These are phyloP conservation scores for Epicoccum sorghinum DNA, from an alignment of 2,329 filamentous ascomycete genomes.

Conservation along the genomic window DNA sequence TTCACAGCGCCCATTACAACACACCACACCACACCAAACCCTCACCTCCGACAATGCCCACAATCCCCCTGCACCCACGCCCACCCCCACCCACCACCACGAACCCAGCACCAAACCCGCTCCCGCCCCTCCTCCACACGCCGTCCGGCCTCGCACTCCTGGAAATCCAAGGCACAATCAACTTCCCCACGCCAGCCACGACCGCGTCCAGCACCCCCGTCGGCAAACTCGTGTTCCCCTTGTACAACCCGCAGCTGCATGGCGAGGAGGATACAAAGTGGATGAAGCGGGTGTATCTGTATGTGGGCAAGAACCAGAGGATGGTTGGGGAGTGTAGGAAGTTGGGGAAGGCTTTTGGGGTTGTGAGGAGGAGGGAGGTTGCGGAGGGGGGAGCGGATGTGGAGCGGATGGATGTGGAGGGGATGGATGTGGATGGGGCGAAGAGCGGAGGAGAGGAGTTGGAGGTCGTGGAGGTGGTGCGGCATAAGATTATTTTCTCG, in stretches of 20 bases:
- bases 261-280: conserved; percentile 67
- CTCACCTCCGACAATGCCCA: conserved; percentile 32
- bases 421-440: not conserved
- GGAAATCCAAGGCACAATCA: conserved; percentile 91
- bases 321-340: conserved; percentile 91
- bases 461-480: conserved; percentile 86
- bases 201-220: conserved; percentile 58
- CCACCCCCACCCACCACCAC: conserved; percentile 1
- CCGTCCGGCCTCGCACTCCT: conserved; percentile 87
- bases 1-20: too few relatives aligned
- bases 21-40: not conserved
- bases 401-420: conserved; percentile 13
- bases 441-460: conserved; percentile 51
- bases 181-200: conserved; percentile 61
- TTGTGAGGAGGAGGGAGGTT: conserved; percentile 63
- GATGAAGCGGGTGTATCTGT: conserved; percentile 91
- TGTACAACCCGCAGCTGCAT: conserved; percentile 63
- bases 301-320: conserved; percentile 86
- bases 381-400: conserved; percentile 9
- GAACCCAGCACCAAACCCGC: conserved; percentile 56
- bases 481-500: conserved; percentile 85
- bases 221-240: conserved; percentile 78
- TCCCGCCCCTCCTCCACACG: conserved; percentile 85
- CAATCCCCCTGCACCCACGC: conserved; percentile 34
- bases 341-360: conserved; percentile 75